Evolutionary conservation across 345 rosid genomes (phyloP).

Genomic region (Brassica juncea): DNA sequence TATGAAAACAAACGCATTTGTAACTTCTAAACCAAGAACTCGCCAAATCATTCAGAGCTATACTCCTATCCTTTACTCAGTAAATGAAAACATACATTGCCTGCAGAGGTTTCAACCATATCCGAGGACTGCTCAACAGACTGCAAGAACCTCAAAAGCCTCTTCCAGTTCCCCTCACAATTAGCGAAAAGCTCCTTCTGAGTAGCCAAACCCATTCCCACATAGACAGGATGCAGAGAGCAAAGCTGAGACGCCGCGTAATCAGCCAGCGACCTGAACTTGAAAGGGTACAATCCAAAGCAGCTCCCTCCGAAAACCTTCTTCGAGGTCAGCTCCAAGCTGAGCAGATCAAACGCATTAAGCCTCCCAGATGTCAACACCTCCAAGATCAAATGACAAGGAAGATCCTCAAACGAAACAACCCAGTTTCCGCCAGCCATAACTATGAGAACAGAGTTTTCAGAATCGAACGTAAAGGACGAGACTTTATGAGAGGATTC

Average conservation of each 20-base stretch:
- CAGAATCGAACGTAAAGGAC: constrained; percentile 25
- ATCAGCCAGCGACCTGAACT: constrained; percentile 78
- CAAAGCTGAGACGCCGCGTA: constrained; percentile 80
- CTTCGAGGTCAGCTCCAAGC: constrained; percentile 76
- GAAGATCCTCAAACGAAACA: constrained; percentile 71
- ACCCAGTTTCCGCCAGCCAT: constrained; percentile 70
- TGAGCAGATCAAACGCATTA: constrained; percentile 63
- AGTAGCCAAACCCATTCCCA: constrained; percentile 50
- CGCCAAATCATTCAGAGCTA: neutral
- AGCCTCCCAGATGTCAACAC: constrained; percentile 75
- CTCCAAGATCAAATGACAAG: constrained; percentile 86
- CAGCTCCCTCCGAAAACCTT: constrained; percentile 69
- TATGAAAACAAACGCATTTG: constrained; percentile 22
- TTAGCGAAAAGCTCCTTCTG: constrained; percentile 73
- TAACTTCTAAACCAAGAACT: constrained; percentile 8
- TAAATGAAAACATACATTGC: constrained; percentile 63
- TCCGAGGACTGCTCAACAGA: constrained; percentile 75
- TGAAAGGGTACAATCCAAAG: constrained; percentile 64
- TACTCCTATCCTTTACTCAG: neutral
- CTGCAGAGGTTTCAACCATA: constrained; percentile 77
- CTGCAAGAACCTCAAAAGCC: constrained; percentile 85
- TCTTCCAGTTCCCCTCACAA: constrained; percentile 84
- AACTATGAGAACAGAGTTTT: constrained; percentile 15
- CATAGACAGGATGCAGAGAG: constrained; percentile 50
- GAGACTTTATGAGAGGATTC: constrained; percentile 12